Evolutionary conservation across 2,329 filamentous ascomycete genomes (phyloP), one percentile per base, ranked within the genome.

Genomic region (Aureobasidium sp.): DNA sequence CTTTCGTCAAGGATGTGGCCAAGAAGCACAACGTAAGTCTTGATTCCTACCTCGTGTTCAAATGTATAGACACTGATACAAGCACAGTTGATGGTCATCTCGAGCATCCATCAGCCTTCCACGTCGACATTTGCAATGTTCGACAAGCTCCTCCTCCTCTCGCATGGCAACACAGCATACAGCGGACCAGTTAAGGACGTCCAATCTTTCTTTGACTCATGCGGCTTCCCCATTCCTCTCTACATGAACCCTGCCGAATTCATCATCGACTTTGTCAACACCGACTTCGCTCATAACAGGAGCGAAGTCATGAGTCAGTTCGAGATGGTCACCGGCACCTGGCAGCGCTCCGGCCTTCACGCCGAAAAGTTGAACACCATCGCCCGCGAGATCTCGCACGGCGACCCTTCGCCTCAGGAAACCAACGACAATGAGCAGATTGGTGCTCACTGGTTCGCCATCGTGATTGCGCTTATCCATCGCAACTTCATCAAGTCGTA

Each of bases 61-160:
- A 14, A 34, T 15, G 15, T 3, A 29, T n/a, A 7, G n/a, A 34
- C 8, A 34, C 41, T 64, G n/a, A 64, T 53, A 44, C 20, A 52
- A 12, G 7, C 22, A 34, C 63, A 88, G 84, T 79, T 94, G 64
- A 84, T 94, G 63, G 84, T 94, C 34, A 85, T 95, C 63, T 88
- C 88, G 4, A 90, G 87, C 42, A 94, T 95, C 64, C 91, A 95
- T 71, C 91, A 95, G 70, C 91, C 91, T 0, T 93, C 89, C 0
- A 89, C 89, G 0, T 82, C 86, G 0, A 92, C 88, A 0, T 95
- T 91, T 68, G 82, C 87, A 65, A 82, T 91, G 14, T 95, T 95
- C 67, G 90, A 95, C 71, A 90, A 89, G 71, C 77, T 95, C 0
- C 77, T 90, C 41, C 80, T 95, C 1, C 79, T 96, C 0, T 91